Evolutionary conservation across 176 grass and related monocot species (phyloP).

Genomic region (Olyra latifolia): DNA sequence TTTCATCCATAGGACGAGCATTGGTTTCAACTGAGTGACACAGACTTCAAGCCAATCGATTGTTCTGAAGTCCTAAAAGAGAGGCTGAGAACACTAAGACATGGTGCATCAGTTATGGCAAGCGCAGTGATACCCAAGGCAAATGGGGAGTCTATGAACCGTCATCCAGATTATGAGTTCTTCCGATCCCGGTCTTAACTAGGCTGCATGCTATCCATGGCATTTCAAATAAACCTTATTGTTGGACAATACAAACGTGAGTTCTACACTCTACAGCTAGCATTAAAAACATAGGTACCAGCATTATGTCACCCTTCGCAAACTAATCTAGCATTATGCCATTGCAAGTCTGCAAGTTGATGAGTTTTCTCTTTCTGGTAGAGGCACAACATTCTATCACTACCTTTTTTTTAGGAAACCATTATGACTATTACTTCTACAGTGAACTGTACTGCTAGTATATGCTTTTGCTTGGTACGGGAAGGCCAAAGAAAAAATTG

Average conservation of each 20-base stretch:
- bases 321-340: background rate
- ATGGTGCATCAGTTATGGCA: slow-evolving; percentile 34
- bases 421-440: background rate
- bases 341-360: background rate
- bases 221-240: background rate
- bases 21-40: slow-evolving; percentile 35
- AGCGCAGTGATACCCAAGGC: slow-evolving; percentile 27
- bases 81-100: slow-evolving; percentile 36
- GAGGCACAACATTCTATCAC: background rate
- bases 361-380: background rate
- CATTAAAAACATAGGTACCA: background rate
- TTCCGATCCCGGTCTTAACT: slow-evolving; percentile 30
- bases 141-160: slow-evolving; percentile 11
- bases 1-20: slow-evolving; percentile 39
- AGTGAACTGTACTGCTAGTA: background rate
- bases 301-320: background rate
- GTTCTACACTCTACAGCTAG: background rate
- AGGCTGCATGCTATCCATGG: background rate
- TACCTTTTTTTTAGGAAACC: background rate
- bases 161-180: slow-evolving; percentile 47
- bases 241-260: background rate
- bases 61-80: slow-evolving; percentile 33
- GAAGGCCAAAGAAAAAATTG: background rate
- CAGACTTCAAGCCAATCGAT: background rate
- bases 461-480: background rate